A percentile compares a stretch with the other conserved stretches of the same genome.
Evolutionary conservation across 768 basidiomycete genomes (phyloP).

Genomic region (Pisolithus microcarpus): DNA sequence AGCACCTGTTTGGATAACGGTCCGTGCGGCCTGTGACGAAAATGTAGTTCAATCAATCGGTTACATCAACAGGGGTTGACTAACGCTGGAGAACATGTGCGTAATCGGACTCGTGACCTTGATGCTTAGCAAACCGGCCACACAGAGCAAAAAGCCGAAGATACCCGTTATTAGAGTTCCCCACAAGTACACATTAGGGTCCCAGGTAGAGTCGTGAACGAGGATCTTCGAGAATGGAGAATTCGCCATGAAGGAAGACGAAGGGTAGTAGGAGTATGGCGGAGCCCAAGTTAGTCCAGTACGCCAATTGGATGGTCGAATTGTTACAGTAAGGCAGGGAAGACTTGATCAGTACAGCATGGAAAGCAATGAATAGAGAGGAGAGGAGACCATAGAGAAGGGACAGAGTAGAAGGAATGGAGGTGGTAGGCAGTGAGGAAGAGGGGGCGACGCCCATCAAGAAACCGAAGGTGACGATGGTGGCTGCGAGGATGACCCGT

Average conservation of each 20-base stretch:
- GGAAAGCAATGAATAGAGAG: conserved; percentile 68
- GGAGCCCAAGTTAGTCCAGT: conserved; percentile 72
- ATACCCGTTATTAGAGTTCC: conserved; percentile 63
- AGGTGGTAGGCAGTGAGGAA: conserved; percentile 31
- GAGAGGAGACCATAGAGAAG: conserved; percentile 66
- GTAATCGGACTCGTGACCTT: conserved; percentile 78
- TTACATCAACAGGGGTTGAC: conserved; percentile 15
- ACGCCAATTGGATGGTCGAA: conserved; percentile 66
- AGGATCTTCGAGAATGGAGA: conserved; percentile 34
- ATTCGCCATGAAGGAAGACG: conserved; percentile 52
- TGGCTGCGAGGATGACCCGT: conserved; percentile 52
- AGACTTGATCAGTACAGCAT: conserved; percentile 68
- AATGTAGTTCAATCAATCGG: conserved; percentile 2
- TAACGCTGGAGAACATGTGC: conserved; percentile 77
- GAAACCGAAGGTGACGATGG: conserved; percentile 67
- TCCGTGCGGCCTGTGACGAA: conserved; percentile 57
- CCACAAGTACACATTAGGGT: conserved; percentile 50
- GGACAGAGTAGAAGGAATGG: conserved; percentile 48
- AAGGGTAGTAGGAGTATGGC: conserved; percentile 59
- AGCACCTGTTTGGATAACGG: conserved; percentile 79
- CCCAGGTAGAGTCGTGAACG: conserved; percentile 37
- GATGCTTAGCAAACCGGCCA: conserved; percentile 75
- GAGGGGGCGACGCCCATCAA: conserved; percentile 66
- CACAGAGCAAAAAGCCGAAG: conserved; percentile 76
- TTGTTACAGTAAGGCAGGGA: conserved; percentile 63